phyloP scores from a whole-genome alignment of 176 grass and related monocot species.

The Musa acuminata region DNA sequence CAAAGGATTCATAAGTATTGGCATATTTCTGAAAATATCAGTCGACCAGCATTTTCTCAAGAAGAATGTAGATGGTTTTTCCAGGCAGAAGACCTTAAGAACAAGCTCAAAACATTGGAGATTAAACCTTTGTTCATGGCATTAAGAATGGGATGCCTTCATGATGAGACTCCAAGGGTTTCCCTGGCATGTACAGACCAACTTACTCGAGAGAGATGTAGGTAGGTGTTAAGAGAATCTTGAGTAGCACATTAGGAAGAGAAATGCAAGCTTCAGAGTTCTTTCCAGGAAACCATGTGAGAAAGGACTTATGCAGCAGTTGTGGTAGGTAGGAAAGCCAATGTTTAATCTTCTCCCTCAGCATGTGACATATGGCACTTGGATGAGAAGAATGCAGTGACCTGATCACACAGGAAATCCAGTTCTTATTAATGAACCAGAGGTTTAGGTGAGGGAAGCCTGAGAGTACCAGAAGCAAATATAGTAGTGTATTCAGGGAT shows the following conservation, averaged over 20 bases:
- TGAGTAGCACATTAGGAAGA: not conserved
- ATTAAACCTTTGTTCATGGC: no score
- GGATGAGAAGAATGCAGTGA: not conserved
- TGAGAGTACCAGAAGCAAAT: not conserved
- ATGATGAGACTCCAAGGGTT: not conserved
- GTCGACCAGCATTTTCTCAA: no score
- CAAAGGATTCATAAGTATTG: no score
- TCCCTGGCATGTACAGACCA: not conserved
- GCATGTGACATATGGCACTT: no score
- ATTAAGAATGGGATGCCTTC: no score
- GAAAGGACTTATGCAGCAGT: not conserved
- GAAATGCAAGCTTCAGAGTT: not conserved
- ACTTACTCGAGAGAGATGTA: not conserved
- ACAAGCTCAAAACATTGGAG: no score
- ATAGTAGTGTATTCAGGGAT: not conserved
- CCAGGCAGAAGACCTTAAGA: no score
- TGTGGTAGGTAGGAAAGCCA: not conserved
- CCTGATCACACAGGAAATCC: no score
- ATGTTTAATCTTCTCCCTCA: not conserved
- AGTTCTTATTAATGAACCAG: not conserved
- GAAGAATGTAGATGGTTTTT: no score
- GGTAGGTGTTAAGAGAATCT: not conserved
- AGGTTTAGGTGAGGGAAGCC: not conserved
- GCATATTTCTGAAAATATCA: no score
- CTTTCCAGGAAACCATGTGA: no score